These are phyloP conservation scores for Fragaria ananassa DNA, from an alignment of 306 rosid genomes.

Conservation along the genomic window DNA sequence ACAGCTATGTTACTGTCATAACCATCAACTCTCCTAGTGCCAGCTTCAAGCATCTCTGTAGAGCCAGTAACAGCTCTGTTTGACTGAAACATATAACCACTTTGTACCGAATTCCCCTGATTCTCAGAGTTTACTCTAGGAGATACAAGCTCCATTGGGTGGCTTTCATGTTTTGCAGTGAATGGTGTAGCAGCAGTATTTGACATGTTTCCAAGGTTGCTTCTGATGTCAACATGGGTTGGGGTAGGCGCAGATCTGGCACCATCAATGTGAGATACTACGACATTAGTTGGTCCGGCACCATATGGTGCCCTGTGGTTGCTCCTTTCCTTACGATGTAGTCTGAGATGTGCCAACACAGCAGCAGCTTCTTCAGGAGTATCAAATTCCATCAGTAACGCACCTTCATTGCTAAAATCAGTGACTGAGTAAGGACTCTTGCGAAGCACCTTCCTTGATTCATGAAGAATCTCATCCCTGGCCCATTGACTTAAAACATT, in stretches of 20 bases:
- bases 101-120: conserved; percentile 42
- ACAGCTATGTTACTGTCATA: conserved; percentile 43
- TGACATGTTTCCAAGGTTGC: conserved; percentile 41
- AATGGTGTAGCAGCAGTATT: conserved; percentile 41
- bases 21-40: conserved; percentile 56
- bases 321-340: conserved; percentile 64
- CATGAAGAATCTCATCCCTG: conserved; percentile 86
- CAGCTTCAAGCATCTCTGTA: conserved; percentile 59
- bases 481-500: conserved; percentile 77
- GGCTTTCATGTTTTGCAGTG: conserved; percentile 50
- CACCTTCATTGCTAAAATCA: conserved; percentile 78
- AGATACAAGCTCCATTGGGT: conserved; percentile 71
- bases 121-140: conserved; percentile 60
- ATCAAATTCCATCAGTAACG: conserved; percentile 83
- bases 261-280: conserved; percentile 47
- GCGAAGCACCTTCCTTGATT: conserved; percentile 64
- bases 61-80: conserved; percentile 62
- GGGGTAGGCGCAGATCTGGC: conserved; percentile 49
- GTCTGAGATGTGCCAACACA: conserved; percentile 84
- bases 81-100: conserved; percentile 61
- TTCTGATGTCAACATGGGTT: conserved; percentile 47
- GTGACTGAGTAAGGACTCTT: conserved; percentile 63
- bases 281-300: conserved; percentile 45
- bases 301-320: conserved; percentile 47
- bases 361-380: conserved; percentile 83